A percentile compares a stretch with the other conserved stretches of the same genome.
These are phyloP conservation scores for Cryptococcus hybrid DNA, from an alignment of 1,284 basidiomycete species.

Conservation along the genomic window DNA sequence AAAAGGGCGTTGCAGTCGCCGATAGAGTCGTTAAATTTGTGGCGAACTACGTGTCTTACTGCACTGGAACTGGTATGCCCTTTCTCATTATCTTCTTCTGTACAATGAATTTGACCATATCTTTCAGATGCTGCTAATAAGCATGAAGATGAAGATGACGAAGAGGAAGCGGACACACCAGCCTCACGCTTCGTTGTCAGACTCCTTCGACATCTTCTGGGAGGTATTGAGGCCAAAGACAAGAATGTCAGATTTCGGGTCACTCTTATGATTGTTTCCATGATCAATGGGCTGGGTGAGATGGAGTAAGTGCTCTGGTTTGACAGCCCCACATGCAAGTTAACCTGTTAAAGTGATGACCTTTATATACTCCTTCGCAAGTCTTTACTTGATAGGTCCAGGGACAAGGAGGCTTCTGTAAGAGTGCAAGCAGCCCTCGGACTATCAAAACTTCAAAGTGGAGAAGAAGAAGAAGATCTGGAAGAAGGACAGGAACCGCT, in stretches of 20 bases:
- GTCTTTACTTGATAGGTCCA: conserved; percentile 70
- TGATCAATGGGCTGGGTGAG: conserved; percentile 76
- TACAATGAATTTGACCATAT: neutral
- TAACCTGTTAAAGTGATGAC: conserved; percentile 63
- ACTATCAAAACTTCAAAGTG: conserved; percentile 76
- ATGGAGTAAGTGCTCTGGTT: conserved; percentile 64
- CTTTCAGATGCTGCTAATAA: conserved; percentile 20
- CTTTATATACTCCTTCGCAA: conserved; percentile 67
- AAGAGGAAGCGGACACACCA: conserved; percentile 68
- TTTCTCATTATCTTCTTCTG: neutral
- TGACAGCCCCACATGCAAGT: neutral
- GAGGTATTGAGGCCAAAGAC: conserved; percentile 85
- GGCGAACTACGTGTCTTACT: conserved; percentile 74
- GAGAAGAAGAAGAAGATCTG: conserved; percentile 68
- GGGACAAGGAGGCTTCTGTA: conserved; percentile 81
- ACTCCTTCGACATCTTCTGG: conserved; percentile 73
- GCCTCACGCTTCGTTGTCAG: conserved; percentile 71
- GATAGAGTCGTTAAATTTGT: conserved; percentile 85
- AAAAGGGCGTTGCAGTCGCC: conserved; percentile 77
- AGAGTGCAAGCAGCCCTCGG: conserved; percentile 83
- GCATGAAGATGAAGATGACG: conserved; percentile 55
- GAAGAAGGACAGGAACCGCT: conserved; percentile 64
- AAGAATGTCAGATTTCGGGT: conserved; percentile 82
- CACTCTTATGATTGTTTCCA: conserved; percentile 73
- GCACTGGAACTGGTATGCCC: conserved; percentile 70